A percentile compares a stretch with the other conserved stretches of the same genome.
Conservation (phyloP, 208 protist genomes). For the Trypanosoma platydactyli region DNA sequence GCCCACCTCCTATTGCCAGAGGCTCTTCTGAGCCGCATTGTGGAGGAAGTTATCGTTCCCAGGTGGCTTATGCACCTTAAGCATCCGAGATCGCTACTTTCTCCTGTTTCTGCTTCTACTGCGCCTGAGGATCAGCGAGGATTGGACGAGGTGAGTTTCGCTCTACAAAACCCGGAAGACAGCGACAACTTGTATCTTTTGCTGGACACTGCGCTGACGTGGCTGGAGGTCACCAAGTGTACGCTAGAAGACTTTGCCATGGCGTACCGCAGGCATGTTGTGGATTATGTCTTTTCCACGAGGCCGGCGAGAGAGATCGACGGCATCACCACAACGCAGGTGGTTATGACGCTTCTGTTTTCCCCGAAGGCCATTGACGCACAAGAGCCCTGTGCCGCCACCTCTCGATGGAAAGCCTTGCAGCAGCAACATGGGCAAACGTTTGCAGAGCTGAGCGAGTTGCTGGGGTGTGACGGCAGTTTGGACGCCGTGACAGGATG, state of each 20-base stretch:
- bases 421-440: neutral
- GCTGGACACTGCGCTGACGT: constrained; percentile 17
- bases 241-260: constrained; percentile 16
- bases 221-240: constrained; percentile 4
- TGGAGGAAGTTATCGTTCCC: constrained; percentile 7
- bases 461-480: constrained; percentile 19
- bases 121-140: neutral
- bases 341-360: constrained; percentile 9
- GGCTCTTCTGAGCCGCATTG: constrained; percentile 6
- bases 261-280: constrained; percentile 21
- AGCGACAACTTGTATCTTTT: constrained; percentile 20
- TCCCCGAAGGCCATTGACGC: neutral
- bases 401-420: constrained; percentile 1
- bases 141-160: neutral
- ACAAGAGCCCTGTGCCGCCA: neutral
- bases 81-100: no score
- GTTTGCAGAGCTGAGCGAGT: constrained; percentile 9
- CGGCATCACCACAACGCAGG: constrained; percentile 12
- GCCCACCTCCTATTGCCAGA: constrained; percentile 11
- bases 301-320: neutral
- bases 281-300: constrained; percentile 13
- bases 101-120: neutral
- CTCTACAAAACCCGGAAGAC: neutral
- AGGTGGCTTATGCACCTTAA: constrained; percentile 12
- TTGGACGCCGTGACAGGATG: constrained; percentile 22